Evolutionary conservation across 345 rosid species (phyloP).

Genomic region (Gossypium ekmanianum): DNA sequence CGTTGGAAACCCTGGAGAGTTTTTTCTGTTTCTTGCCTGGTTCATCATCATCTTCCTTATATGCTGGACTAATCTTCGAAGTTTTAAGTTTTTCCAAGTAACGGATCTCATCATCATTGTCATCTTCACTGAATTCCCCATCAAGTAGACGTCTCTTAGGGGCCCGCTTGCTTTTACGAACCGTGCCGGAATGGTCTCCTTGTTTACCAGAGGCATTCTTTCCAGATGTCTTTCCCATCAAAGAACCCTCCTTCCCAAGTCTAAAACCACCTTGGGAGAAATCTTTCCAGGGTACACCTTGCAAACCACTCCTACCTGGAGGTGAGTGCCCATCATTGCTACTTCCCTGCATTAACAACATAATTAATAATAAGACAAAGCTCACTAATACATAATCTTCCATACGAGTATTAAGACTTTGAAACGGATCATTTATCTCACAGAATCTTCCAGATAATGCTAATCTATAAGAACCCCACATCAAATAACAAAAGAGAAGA

Average conservation of each 20-base stretch:
- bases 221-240: constrained; percentile 42
- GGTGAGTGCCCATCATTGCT: constrained; percentile 41
- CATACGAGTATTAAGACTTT: constrained; percentile 17
- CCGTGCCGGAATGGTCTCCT: constrained; percentile 53
- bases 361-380: constrained; percentile 23
- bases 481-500: neutral
- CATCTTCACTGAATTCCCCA: constrained; percentile 55
- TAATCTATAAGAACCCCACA: neutral
- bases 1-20: constrained; percentile 51
- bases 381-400: constrained; percentile 20
- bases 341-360: constrained; percentile 47
- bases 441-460: neutral
- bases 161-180: constrained; percentile 72
- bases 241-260: constrained; percentile 52
- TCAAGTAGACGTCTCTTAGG: constrained; percentile 61
- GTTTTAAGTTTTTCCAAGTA: constrained; percentile 70
- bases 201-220: constrained; percentile 44
- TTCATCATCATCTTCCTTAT: constrained; percentile 45
- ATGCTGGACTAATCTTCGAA: constrained; percentile 40
- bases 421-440: constrained; percentile 13
- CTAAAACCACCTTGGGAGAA: constrained; percentile 49
- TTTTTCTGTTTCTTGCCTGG: constrained; percentile 50
- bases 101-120: constrained; percentile 79
- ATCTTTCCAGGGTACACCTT: constrained; percentile 74
- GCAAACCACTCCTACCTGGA: constrained; percentile 47